Percentiles rank a stretch among this genome's conserved stretches.
Conservation (phyloP, 2,329 filamentous ascomycete genomes). For the Teratosphaeria zuluensis region DNA sequence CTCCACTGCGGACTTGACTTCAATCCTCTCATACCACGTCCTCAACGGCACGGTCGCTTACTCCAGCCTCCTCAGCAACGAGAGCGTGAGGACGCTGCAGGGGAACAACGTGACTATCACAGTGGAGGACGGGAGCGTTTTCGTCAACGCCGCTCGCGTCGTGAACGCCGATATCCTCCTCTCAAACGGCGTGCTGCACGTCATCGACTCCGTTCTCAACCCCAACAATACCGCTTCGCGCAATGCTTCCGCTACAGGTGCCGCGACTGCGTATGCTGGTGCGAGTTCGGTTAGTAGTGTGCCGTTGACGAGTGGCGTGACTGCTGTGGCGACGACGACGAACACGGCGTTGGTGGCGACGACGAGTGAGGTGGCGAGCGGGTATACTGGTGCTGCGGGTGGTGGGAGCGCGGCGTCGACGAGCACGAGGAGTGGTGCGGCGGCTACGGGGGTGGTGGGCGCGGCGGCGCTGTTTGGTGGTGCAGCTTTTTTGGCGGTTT, state of each 20-base stretch:
- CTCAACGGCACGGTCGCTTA: constrained; percentile 48
- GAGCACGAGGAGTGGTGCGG: not conserved
- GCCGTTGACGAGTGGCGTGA: constrained; percentile 1
- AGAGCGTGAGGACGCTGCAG: constrained; percentile 26
- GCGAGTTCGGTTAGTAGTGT: not conserved
- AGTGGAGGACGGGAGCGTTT: constrained; percentile 28
- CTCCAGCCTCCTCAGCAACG: constrained; percentile 33
- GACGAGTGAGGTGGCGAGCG: constrained; percentile 14
- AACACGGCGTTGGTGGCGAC: constrained; percentile 10
- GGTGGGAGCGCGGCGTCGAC: not conserved
- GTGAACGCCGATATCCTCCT: constrained; percentile 33
- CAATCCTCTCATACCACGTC: constrained; percentile 56
- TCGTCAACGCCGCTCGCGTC: constrained; percentile 37
- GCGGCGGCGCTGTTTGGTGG: constrained; percentile 40
- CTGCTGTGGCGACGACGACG: constrained; percentile 5
- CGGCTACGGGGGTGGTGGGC: constrained; percentile 33
- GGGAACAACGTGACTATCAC: constrained; percentile 15
- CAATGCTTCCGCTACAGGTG: not conserved
- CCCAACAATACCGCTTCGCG: constrained; percentile 21
- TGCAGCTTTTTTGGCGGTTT: constrained; percentile 22
- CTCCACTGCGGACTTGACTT: constrained; percentile 37
- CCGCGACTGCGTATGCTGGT: not conserved
- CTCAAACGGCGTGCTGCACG: constrained; percentile 39
- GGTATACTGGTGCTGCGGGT: constrained; percentile 17
- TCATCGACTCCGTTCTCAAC: constrained; percentile 51